Evolutionary conservation across 2,329 filamentous ascomycete species (phyloP).

Genomic region (Sclerotinia borealis): DNA sequence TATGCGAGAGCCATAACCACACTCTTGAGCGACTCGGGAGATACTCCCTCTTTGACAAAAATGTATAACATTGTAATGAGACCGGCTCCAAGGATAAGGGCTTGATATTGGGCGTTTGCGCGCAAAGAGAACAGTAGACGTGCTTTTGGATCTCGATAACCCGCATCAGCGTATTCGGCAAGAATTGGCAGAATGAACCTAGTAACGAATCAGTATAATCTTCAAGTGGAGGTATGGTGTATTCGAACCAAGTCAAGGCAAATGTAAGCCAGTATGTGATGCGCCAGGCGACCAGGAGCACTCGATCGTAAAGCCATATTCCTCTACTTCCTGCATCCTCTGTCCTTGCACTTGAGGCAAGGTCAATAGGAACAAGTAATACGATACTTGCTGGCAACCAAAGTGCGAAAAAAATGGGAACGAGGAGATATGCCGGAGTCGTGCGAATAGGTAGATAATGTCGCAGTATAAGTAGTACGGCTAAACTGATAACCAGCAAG

Average conservation of each 20-base stretch:
- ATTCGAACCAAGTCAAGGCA: conserved; percentile 74
- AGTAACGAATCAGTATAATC: conserved; percentile 5
- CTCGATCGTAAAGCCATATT: conserved; percentile 76
- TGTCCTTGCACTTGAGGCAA: conserved; percentile 75
- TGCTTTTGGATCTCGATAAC: conserved; percentile 79
- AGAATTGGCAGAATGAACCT: conserved; percentile 89
- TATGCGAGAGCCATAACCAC: conserved; percentile 92
- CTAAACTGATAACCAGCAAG: conserved; percentile 65
- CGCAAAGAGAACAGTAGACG: conserved; percentile 79
- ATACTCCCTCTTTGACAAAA: conserved; percentile 69
- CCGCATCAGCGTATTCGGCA: conserved; percentile 90
- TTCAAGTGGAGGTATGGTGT: not conserved
- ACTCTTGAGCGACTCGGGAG: conserved; percentile 68
- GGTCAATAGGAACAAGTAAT: conserved; percentile 88
- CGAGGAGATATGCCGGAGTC: conserved; percentile 81
- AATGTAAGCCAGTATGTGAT: conserved; percentile 98
- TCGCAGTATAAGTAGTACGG: conserved; percentile 78
- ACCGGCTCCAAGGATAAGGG: conserved; percentile 67
- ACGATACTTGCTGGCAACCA: conserved; percentile 88
- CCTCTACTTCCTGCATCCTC: conserved; percentile 67
- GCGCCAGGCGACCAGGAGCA: conserved; percentile 83
- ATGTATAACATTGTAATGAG: conserved; percentile 75
- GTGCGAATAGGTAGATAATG: conserved; percentile 85
- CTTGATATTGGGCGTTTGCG: conserved; percentile 82
- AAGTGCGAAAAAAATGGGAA: conserved; percentile 94